phyloP scores from a whole-genome alignment of 345 rosid species.

The Gossypium sturtianum region DNA sequence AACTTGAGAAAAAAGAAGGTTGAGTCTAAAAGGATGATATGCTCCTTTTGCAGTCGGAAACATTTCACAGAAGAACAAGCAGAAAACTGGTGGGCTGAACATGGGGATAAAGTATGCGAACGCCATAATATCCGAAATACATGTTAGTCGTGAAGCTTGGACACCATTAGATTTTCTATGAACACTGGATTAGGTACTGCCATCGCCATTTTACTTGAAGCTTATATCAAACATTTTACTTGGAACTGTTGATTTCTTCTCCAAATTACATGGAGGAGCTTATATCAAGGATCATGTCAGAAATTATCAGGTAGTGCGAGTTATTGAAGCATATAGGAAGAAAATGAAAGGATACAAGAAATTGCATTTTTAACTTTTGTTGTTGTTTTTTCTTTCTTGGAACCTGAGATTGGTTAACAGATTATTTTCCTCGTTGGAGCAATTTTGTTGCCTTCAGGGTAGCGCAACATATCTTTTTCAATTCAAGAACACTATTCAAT shows the following conservation, averaged over 20 bases:
- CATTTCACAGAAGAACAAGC: slow-evolving; percentile 71
- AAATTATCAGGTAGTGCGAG: slow-evolving; percentile 4
- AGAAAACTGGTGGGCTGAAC: slow-evolving; percentile 89
- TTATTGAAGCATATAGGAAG: neutral
- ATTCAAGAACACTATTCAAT: too few relatives aligned
- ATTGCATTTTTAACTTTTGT: neutral
- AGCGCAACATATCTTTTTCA: neutral
- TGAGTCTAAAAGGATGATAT: neutral
- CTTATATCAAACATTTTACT: slow-evolving; percentile 9
- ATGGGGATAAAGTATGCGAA: slow-evolving; percentile 56
- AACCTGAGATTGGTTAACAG: neutral
- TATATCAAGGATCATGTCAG: slow-evolving; percentile 9
- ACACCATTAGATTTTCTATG: neutral
- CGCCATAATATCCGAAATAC: slow-evolving; percentile 39
- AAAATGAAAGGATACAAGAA: neutral
- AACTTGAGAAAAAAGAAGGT: neutral
- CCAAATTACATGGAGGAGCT: slow-evolving; percentile 19
- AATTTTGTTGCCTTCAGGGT: neutral
- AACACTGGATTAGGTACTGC: neutral
- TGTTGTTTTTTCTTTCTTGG: neutral
- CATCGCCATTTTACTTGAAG: neutral
- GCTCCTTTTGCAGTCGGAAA: slow-evolving; percentile 49
- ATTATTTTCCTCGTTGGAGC: neutral
- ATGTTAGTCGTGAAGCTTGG: slow-evolving; percentile 6
- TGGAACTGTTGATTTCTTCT: slow-evolving; percentile 30